These are phyloP conservation scores for Boletales sp. DNA, from an alignment of 768 basidiomycete genomes.

Conservation along the genomic window DNA sequence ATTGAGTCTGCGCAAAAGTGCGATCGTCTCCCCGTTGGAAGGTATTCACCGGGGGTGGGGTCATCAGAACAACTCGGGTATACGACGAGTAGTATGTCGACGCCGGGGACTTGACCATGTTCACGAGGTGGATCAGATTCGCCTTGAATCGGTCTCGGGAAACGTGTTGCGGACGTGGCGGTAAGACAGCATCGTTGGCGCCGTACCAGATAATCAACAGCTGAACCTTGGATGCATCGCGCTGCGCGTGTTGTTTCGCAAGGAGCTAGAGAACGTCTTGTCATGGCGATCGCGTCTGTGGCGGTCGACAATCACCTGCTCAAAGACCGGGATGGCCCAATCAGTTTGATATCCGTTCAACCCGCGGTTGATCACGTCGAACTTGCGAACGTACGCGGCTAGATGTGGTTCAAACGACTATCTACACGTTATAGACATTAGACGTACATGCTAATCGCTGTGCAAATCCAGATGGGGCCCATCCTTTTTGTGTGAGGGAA, in stretches of 20 bases:
- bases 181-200: conserved; percentile 78
- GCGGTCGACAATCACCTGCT: conserved; percentile 46
- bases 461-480: conserved; percentile 60
- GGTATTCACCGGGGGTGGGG: conserved; percentile 80
- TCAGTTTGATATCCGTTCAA: conserved; percentile 82
- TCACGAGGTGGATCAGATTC: conserved; percentile 64
- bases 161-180: conserved; percentile 69
- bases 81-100: conserved; percentile 66
- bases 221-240: conserved; percentile 54
- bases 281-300: not conserved
- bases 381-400: conserved; percentile 76
- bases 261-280: conserved; percentile 43
- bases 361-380: conserved; percentile 88
- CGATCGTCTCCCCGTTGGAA: conserved; percentile 49
- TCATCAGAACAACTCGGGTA: conserved; percentile 77
- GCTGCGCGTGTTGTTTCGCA: conserved; percentile 46
- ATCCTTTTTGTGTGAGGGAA: conserved; percentile 72
- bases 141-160: conserved; percentile 59
- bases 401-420: not conserved
- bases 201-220: conserved; percentile 90
- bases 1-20: conserved; percentile 54
- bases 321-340: conserved; percentile 79
- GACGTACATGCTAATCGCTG: conserved; percentile 52
- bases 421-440: not conserved
- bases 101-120: conserved; percentile 55